Conservation (phyloP, 2,329 filamentous ascomycete genomes). For the Monosporascus sp. region DNA sequence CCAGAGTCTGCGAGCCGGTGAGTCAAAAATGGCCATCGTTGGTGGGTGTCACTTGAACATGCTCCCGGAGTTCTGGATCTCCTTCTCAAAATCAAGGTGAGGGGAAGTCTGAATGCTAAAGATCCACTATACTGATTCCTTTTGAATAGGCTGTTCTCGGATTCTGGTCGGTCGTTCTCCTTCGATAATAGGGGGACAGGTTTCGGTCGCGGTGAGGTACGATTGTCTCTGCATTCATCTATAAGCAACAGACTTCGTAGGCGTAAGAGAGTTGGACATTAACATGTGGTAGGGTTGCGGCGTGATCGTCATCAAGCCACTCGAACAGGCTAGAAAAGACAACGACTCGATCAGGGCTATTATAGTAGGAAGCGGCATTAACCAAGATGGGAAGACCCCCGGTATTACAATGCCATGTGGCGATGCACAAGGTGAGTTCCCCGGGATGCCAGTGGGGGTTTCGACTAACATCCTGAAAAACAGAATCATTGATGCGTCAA, state of each 20-base stretch:
- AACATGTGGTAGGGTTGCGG: constrained; percentile 34
- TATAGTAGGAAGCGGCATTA: constrained; percentile 44
- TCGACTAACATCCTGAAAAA: constrained; percentile 8
- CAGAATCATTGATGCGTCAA: constrained; percentile 36
- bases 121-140: constrained; percentile 9
- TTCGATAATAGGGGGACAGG: constrained; percentile 49
- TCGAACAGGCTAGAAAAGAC: constrained; percentile 48
- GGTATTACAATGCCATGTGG: constrained; percentile 53
- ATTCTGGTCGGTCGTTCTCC: constrained; percentile 45
- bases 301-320: constrained; percentile 50
- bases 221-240: not conserved
- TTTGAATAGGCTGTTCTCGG: constrained; percentile 39
- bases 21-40: constrained; percentile 41
- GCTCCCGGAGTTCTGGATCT: constrained; percentile 41
- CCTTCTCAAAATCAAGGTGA: constrained; percentile 38
- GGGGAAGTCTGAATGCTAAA: constrained; percentile 20
- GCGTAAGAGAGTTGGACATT: not conserved
- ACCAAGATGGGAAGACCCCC: constrained; percentile 51
- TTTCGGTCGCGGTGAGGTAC: constrained; percentile 52
- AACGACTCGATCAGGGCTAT: constrained; percentile 49
- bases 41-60: constrained; percentile 43
- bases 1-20: constrained; percentile 41
- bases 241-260: not conserved
- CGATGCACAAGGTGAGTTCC: constrained; percentile 37
- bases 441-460: not conserved